Evolutionary conservation across 306 rosid genomes (phyloP), one percentile per base, ranked within the genome.

Genomic region (Alnus glutinosa): DNA sequence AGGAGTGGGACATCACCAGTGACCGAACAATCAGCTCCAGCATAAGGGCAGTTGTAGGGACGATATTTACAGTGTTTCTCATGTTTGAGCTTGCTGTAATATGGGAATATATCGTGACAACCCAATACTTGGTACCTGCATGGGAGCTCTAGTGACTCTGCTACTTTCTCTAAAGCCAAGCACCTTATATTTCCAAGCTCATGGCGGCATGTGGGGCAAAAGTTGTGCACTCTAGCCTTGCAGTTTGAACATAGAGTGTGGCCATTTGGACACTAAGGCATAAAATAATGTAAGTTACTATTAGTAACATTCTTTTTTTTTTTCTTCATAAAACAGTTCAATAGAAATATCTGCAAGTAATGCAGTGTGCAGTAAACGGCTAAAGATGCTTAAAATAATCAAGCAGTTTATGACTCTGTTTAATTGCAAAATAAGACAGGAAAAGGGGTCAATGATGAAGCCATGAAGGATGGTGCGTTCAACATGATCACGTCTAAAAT

Each of bases 151-250:
- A 88, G 79, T 1, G 89, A 88, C 82, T 83, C 91, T 16, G 89
- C 89, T 55, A 88, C 82, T 80, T 83, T 88, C 85, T 88, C 91
- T 70, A 88, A 80, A 7, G 88, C 91, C 76, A 88, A 75, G 39
- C 91, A 88, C 79, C 91, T 81, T 81, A 88, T 88, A 77, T 88
- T 88, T 59, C 91, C 91, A 7, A 88, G 88, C 67, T 88, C 91
- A 23, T 85, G 79, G 47, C 91, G 89, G 34, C 91, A 88, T 2
- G 89, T 86, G 37, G 91, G 91, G 81, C 91, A 88, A 70, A 83
- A 78, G 75, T 85, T 88, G 42, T 83, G 88, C 75, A 88, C 85
- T 75, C 89, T 81, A 16, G 77, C 75, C 86, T 88, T 88, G 80
- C 89, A 88, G 87, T 75, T 85, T 74, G 89, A 85, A 74, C 91